Evolutionary conservation across 805 yeast genomes (phyloP), one percentile per base, ranked within the genome.

Genomic region (Kodamaea jinghongensis): DNA sequence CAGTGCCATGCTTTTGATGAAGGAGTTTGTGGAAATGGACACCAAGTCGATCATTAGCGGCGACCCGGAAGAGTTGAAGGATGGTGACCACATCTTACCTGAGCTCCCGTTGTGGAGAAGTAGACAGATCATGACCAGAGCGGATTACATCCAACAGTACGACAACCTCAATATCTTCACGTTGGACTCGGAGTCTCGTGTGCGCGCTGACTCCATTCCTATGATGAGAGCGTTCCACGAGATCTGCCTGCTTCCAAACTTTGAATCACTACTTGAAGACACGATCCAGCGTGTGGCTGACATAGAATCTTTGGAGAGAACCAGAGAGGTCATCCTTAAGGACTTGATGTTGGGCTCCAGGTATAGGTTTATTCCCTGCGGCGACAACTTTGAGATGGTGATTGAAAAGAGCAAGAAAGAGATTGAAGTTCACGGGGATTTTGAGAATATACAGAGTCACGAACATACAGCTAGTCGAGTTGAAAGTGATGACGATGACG

Each of bases 171-270:
- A 86, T 56, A 76, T 86, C 17, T 86, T 86, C 60, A 83, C 95
- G 2, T 78, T 86, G 39, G 93, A 86, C 60, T 77, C 86, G 0
- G 73, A 76, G 42, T 79, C 87, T 0, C 67, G 75, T 38, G 95
- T 86, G 2, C 66, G 84, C 26, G 91, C 95, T 0, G 95, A 86
- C 56, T 79, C 87, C 6, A 83, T 84, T 2, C 90, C 91, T 1
- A 86, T 86, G 95, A 84, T 86, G 95, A 73, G 90, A 49, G 95
- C 91, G 4, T 86, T 86, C 56, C 78, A 84, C 43, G 95, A 86
- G 54, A 83, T 86, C 37, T 81, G 82, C 2, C 64, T 76, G 2
- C 80, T 78, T 59, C 84, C 86, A 1, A 85, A 83, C 6, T 86
- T 86, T 48, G 81, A 83, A 32, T 74, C 79, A 42, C 61, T 86